Evolutionary conservation across 441 rosid genomes (phyloP).

Genomic region (Pelargonium exstipulatum): DNA sequence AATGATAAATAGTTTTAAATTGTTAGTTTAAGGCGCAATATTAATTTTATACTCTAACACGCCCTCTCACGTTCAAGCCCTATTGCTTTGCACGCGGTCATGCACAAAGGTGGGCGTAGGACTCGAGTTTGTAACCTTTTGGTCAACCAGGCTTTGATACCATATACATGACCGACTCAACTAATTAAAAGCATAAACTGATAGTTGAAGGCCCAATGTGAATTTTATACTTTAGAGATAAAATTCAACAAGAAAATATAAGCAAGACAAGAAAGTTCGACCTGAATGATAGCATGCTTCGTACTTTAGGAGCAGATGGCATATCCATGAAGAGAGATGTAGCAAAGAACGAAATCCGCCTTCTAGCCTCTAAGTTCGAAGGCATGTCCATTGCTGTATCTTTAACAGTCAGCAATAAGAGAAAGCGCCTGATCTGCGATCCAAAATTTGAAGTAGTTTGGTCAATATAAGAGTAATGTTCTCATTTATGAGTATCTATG

Average conservation of each 20-base stretch:
- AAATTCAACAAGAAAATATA: conserved; percentile 15
- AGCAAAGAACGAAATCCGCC: conserved; percentile 91
- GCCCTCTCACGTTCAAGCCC: too few species aligned
- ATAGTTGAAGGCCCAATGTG: too few species aligned
- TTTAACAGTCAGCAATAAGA: conserved; percentile 65
- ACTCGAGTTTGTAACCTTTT: too few species aligned
- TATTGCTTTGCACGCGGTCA: too few species aligned
- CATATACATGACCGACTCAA: too few species aligned
- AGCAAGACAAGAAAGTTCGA: conserved; percentile 29
- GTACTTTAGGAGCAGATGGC: conserved; percentile 84
- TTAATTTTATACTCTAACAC: too few species aligned
- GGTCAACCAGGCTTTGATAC: too few species aligned
- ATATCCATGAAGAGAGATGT: conserved; percentile 94
- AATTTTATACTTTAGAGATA: background rate
- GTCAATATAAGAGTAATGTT: conserved; percentile 13
- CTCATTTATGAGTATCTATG: too few species aligned
- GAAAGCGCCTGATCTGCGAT: conserved; percentile 74
- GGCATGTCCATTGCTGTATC: conserved; percentile 95
- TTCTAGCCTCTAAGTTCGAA: conserved; percentile 74
- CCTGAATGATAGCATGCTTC: conserved; percentile 96
- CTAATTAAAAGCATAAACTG: too few species aligned
- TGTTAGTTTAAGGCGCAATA: too few species aligned
- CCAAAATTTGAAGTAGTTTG: conserved; percentile 26
- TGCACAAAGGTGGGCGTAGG: too few species aligned
- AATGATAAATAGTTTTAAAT: background rate